Base-by-base conservation (phyloP, 2,329 filamentous ascomycete genomes). In the Trematosphaeria pertusa region DNA sequence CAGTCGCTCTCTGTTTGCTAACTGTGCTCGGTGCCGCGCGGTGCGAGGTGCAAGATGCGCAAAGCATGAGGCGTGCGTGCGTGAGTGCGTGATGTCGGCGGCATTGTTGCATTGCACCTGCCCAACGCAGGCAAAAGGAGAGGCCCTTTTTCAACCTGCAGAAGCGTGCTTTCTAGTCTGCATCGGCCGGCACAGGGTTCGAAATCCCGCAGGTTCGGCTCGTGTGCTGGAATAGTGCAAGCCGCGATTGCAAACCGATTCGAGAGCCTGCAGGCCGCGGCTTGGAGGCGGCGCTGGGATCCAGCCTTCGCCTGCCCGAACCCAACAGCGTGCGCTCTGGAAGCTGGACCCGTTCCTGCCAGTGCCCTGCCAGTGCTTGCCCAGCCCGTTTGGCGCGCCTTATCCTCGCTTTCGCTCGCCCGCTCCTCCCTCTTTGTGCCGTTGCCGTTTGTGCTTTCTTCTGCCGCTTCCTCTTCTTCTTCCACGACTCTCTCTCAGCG, bases 401-500 rank as follows among this genome's bases (percentile, higher is more conserved):
- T 41, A 19, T 48, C 45, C 34, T 37, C 22, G n/a, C 38, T 30
- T 18, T 41, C 48, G 15, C 30, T 51, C 35, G 37, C 26, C 31
- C 39, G 38, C 50, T 34, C 47, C 45, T 38, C 39, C 45, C 39
- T 44, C 39, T 46, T 46, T 40, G 37, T n/a, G n/a, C n/a, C n/a
- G 31, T 43, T 31, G 35, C 43, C 46, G 17, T 33, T 36, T 24
- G 22, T 38, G 24, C 26, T 49, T 41, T 28, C 22, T 31, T 20
- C 20, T 34, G 37, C 45, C 15, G 28, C 38, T 43, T n/a, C n/a
- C n/a, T n/a, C n/a, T n/a, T n/a, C n/a, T n/a, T n/a, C n/a, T n/a
- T n/a, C n/a, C n/a, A n/a, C n/a, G n/a, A n/a, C n/a, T n/a, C n/a
- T n/a, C n/a, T n/a, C n/a, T n/a, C n/a, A n/a, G n/a, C n/a, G n/a